These are phyloP conservation scores for Ceratobasidium sp. DNA, from an alignment of 1,284 basidiomycete species.

Conservation along the genomic window DNA sequence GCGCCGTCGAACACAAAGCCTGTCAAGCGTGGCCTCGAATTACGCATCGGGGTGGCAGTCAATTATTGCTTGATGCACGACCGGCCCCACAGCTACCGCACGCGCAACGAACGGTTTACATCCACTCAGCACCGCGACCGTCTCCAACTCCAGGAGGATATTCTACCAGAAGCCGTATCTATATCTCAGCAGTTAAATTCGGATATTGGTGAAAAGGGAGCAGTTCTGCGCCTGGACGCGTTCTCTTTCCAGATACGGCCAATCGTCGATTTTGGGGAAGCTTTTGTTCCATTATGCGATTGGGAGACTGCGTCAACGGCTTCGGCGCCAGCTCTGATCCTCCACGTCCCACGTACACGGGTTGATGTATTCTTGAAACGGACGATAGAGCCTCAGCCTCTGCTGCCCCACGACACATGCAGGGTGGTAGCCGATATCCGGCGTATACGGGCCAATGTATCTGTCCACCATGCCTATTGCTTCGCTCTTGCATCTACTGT, in stretches of 20 bases:
- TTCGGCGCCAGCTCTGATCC: slow-evolving; percentile 19
- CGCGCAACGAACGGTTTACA: slow-evolving; percentile 59
- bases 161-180: slow-evolving; percentile 53
- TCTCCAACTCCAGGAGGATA: slow-evolving; percentile 71
- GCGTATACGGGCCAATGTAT: slow-evolving; percentile 25
- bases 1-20: slow-evolving; percentile 76
- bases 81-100: slow-evolving; percentile 62
- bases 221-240: slow-evolving; percentile 50
- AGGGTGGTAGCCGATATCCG: slow-evolving; percentile 23
- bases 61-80: slow-evolving; percentile 72
- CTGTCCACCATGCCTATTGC: slow-evolving; percentile 35
- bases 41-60: slow-evolving; percentile 70
- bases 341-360: slow-evolving; percentile 28
- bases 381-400: slow-evolving; percentile 13
- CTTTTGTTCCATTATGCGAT: slow-evolving; percentile 35
- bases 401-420: slow-evolving; percentile 17
- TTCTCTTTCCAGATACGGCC: slow-evolving; percentile 45
- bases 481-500: slow-evolving; percentile 30
- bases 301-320: slow-evolving; percentile 42
- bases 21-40: slow-evolving; percentile 78
- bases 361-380: slow-evolving; percentile 37
- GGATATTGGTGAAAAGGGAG: slow-evolving; percentile 55
- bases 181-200: slow-evolving; percentile 52
- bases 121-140: slow-evolving; percentile 64
- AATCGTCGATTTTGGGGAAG: slow-evolving; percentile 47